Conservation (phyloP, 768 basidiomycete species). For the Mrakia gelida region DNA sequence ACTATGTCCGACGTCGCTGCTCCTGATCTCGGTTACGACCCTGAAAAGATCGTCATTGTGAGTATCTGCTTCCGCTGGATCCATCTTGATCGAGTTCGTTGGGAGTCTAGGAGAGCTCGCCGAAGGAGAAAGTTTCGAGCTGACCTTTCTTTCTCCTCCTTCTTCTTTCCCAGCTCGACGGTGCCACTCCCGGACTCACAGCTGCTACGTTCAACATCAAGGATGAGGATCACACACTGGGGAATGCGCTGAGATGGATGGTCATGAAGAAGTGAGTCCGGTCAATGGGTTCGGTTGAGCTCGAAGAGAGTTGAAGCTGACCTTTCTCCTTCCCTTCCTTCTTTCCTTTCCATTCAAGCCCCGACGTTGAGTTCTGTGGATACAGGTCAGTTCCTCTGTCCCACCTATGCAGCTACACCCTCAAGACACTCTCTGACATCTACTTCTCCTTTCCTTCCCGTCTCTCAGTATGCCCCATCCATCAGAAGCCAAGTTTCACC, state of each 20-base stretch:
- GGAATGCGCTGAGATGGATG: constrained; percentile 95
- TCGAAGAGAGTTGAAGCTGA: background rate
- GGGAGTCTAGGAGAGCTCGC: background rate
- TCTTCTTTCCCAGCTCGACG: constrained; percentile 62
- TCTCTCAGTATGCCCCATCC: constrained; percentile 79
- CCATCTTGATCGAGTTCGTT: background rate
- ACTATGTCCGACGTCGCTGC: constrained; percentile 11
- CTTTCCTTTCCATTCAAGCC: constrained; percentile 50
- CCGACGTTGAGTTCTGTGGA: constrained; percentile 96
- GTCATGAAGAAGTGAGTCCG: constrained; percentile 90
- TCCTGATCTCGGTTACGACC: constrained; percentile 17
- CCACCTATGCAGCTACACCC: background rate
- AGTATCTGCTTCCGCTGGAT: background rate
- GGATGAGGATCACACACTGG: constrained; percentile 93
- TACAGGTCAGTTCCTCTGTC: constrained; percentile 63
- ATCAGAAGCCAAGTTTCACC: constrained; percentile 90
- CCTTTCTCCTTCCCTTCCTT: no score
- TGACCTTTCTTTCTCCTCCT: background rate
- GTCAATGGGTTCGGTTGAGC: no score
- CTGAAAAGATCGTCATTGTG: constrained; percentile 28
- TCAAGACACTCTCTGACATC: background rate
- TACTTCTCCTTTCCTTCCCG: background rate
- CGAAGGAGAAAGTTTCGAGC: background rate
- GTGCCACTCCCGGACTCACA: constrained; percentile 73
- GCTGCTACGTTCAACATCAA: constrained; percentile 86